phyloP scores from a whole-genome alignment of 2,329 filamentous ascomycete genomes.

The Claviceps fusiformis region DNA sequence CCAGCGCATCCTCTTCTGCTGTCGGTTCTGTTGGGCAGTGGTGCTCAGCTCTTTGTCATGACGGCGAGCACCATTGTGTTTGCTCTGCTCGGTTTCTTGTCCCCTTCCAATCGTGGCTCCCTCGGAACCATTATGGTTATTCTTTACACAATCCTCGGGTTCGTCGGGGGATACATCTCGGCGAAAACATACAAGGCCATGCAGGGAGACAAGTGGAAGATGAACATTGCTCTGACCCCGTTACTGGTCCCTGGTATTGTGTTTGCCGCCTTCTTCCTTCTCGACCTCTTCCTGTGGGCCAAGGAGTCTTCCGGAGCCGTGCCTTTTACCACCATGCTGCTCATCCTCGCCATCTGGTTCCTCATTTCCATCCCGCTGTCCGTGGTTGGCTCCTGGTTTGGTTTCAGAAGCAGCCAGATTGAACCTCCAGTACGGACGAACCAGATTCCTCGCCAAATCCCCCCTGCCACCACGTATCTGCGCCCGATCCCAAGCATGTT shows the following conservation, averaged over 20 bases:
- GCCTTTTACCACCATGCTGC: constrained; percentile 92
- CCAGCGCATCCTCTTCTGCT: constrained; percentile 73
- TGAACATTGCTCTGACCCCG: constrained; percentile 81
- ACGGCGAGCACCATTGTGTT: constrained; percentile 87
- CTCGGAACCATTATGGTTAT: constrained; percentile 87
- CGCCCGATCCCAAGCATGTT: constrained; percentile 81
- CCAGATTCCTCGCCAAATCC: constrained; percentile 95
- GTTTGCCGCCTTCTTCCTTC: constrained; percentile 78
- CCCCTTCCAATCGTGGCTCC: constrained; percentile 87
- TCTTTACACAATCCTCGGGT: constrained; percentile 84
- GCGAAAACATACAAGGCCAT: constrained; percentile 90
- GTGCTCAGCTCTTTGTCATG: constrained; percentile 96
- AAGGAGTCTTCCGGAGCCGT: constrained; percentile 87
- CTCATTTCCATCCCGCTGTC: constrained; percentile 88
- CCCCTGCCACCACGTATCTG: constrained; percentile 69
- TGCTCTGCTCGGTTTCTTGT: constrained; percentile 85
- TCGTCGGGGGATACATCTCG: constrained; percentile 82
- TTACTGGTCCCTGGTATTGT: constrained; percentile 74
- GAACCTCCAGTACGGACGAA: constrained; percentile 84
- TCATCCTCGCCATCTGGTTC: constrained; percentile 91
- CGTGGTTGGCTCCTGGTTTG: constrained; percentile 81
- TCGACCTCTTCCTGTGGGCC: constrained; percentile 94
- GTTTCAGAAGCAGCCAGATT: constrained; percentile 62
- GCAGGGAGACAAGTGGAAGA: constrained; percentile 84
- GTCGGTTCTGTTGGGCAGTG: constrained; percentile 81